Conservation (phyloP, 352 stramenopile species). For the Phytophthora cryptogea region DNA sequence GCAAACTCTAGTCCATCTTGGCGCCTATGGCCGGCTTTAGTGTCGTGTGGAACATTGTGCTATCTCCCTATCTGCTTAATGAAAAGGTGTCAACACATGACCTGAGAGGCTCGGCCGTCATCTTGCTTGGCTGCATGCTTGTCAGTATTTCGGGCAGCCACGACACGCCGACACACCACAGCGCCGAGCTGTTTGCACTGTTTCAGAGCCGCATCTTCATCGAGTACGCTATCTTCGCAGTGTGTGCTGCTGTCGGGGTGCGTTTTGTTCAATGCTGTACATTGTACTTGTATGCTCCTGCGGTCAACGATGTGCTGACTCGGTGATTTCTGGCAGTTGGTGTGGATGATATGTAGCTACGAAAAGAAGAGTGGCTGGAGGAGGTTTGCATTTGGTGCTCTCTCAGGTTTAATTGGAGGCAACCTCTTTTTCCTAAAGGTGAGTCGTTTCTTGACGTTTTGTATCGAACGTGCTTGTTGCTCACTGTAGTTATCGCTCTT, state of each 20-base stretch:
- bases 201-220: slow-evolving; percentile 79
- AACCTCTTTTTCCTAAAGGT: slow-evolving; percentile 91
- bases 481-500: background rate
- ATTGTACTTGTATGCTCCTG: background rate
- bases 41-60: slow-evolving; percentile 88
- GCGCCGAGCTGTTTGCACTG: slow-evolving; percentile 77
- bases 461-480: background rate
- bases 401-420: slow-evolving; percentile 81
- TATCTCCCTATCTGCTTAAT: slow-evolving; percentile 81
- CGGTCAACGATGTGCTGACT: slow-evolving; percentile 7
- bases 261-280: slow-evolving; percentile 13
- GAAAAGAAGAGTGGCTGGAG: slow-evolving; percentile 69
- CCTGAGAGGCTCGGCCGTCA: slow-evolving; percentile 71
- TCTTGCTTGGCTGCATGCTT: slow-evolving; percentile 74
- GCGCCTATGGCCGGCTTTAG: slow-evolving; percentile 88
- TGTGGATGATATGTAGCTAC: slow-evolving; percentile 72
- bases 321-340: slow-evolving; percentile 44
- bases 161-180: slow-evolving; percentile 75
- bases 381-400: slow-evolving; percentile 80
- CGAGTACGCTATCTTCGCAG: slow-evolving; percentile 59
- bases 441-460: background rate
- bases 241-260: slow-evolving; percentile 47
- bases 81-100: slow-evolving; percentile 80
- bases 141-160: slow-evolving; percentile 85
- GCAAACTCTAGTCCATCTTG: slow-evolving; percentile 66